These are phyloP conservation scores for Penicillium macrosclerotiorum DNA, from an alignment of 495 filamentous ascomycete genomes.

Conservation along the genomic window DNA sequence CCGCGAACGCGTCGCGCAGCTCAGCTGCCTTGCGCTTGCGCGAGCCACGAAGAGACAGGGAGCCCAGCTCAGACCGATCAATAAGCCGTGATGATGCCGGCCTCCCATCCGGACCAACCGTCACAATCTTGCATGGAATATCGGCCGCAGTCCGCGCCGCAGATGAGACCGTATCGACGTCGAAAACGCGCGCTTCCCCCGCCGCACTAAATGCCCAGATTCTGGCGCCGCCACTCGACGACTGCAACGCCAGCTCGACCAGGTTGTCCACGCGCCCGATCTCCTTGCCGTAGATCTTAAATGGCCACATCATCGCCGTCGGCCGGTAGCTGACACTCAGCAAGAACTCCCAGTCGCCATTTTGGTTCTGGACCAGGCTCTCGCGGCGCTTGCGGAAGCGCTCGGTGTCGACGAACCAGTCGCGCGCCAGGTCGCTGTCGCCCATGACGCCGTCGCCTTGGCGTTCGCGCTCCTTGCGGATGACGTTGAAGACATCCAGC, in stretches of 20 bases:
- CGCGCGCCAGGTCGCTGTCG: slow-evolving; percentile 30
- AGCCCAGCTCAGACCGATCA: slow-evolving; percentile 8
- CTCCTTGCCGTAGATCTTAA: slow-evolving; percentile 44
- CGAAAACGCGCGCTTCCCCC: slow-evolving; percentile 32
- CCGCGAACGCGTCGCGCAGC: slow-evolving; percentile 20
- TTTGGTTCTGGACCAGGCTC: slow-evolving; percentile 36
- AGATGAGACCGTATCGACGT: slow-evolving; percentile 36
- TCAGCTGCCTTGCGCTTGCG: slow-evolving; percentile 34
- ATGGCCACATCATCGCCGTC: slow-evolving; percentile 40
- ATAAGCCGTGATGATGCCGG: slow-evolving; percentile 19
- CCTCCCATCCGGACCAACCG: slow-evolving; percentile 29
- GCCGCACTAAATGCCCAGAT: slow-evolving; percentile 41
- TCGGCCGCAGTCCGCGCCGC: slow-evolving; percentile 5
- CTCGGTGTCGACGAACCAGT: slow-evolving; percentile 35
- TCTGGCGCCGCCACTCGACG: slow-evolving; percentile 33
- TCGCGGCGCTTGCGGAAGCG: slow-evolving; percentile 27
- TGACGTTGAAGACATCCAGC: slow-evolving; percentile 54
- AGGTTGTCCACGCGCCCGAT: slow-evolving; percentile 35
- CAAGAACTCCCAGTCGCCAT: slow-evolving; percentile 41
- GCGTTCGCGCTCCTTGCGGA: slow-evolving; percentile 36
- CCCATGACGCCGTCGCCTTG: slow-evolving; percentile 38
- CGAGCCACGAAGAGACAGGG: slow-evolving; percentile 5
- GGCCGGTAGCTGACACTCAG: slow-evolving; percentile 35
- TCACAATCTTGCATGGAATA: slow-evolving; percentile 24
- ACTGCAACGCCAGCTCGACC: slow-evolving; percentile 39